Conservation (phyloP, 768 basidiomycete species). For the Cytidiella melzeri region DNA sequence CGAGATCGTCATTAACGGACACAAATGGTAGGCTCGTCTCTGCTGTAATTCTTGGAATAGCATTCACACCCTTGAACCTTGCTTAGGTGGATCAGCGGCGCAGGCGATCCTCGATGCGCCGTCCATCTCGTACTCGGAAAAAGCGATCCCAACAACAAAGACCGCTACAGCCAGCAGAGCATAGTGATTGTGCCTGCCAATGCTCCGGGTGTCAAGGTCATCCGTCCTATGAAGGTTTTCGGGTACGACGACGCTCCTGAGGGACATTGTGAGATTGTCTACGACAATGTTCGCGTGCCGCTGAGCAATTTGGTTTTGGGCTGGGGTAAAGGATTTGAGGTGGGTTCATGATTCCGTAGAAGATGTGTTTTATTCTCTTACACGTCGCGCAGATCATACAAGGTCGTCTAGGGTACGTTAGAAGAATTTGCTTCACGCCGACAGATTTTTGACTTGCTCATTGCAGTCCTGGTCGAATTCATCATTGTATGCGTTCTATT, state of each 20-base stretch:
- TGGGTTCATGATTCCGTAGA: slow-evolving; percentile 21
- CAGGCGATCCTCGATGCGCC: slow-evolving; percentile 85
- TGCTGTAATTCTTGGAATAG: not conserved
- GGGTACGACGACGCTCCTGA: slow-evolving; percentile 95
- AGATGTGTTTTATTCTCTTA: not conserved
- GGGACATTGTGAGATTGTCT: slow-evolving; percentile 93
- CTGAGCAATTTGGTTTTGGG: slow-evolving; percentile 78
- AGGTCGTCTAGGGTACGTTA: slow-evolving; percentile 80
- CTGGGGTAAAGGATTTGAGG: slow-evolving; percentile 95
- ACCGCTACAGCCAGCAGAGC: slow-evolving; percentile 78
- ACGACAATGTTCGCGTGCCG: slow-evolving; percentile 91
- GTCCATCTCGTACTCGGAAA: slow-evolving; percentile 94
- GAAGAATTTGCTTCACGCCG: not conserved
- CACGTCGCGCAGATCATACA: slow-evolving; percentile 66
- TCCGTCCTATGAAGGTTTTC: slow-evolving; percentile 92
- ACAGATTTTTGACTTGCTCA: too few relatives aligned
- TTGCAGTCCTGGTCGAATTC: slow-evolving; percentile 84
- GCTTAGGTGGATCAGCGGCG: slow-evolving; percentile 97
- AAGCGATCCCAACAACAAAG: slow-evolving; percentile 80
- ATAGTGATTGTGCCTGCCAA: slow-evolving; percentile 93
- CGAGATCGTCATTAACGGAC: slow-evolving; percentile 90
- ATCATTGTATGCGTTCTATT: slow-evolving; percentile 97
- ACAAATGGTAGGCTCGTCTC: slow-evolving; percentile 76
- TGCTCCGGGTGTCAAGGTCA: slow-evolving; percentile 77
- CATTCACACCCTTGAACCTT: too few relatives aligned